Base-by-base conservation (phyloP, 2,329 filamentous ascomycete species). In the Neonectria sp. region DNA sequence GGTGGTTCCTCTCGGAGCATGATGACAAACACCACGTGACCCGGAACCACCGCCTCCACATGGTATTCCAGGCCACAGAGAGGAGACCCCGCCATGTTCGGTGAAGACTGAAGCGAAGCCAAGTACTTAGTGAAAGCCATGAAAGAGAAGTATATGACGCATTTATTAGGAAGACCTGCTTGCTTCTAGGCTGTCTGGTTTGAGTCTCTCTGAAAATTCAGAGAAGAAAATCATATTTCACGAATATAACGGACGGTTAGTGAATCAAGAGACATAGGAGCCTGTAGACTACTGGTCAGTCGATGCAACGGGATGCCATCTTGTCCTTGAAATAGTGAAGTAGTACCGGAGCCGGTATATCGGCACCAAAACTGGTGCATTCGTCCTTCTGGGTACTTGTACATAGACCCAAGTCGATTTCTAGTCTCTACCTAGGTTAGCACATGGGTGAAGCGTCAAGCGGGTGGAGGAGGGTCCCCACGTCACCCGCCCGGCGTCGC, bases 401-500 rank as follows among this genome's bases (percentile, higher is more conserved):
- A 21, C 21, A 21, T 31, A 46, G 55, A 64, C 17, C 57, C 43
- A 57, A 52, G 52, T 35, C 33, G 37, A 6, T n/a, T 40, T n/a
- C 37, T 15, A n/a, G 46, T 61, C 49, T 53, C 15, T 17, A 27
- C 46, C 15, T 17, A 27, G 29, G 9, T 33, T 24, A 35, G 15
- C 31, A 6, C 55, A 48, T 45, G 55, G 33, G n/a, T 63, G 37
- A 15, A 33, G 40, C 35, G 37, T 40, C 15, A 40, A 40, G 37
- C 15, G 60, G 49, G 55, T 49, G 53, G 60, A 49, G 63, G 55
- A 53, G 11, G 15, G 52, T 49, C 57, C 60, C 52, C 60, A 64
- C 65, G 65, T 67, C 68, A 67, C 65, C 63, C 52, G 65, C 43
- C 59, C 40, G 45, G 56, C 58, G 55, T 53, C 46, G 49, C 49